phyloP scores from a whole-genome alignment of 345 rosid genomes.

The Eucalyptus guilfoylei region DNA sequence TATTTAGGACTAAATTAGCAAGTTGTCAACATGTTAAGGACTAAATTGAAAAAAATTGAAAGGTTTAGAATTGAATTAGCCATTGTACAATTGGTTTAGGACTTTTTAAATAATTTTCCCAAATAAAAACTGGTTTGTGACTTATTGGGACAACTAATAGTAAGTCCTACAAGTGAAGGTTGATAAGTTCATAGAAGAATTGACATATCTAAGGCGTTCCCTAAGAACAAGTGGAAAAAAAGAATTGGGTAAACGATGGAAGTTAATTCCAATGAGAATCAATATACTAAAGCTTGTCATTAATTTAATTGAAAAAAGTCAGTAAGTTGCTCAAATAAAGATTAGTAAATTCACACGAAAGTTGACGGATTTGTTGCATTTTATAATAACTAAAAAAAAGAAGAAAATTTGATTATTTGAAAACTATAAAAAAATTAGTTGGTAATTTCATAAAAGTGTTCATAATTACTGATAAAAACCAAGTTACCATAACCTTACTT shows the following conservation, averaged over 20 bases:
- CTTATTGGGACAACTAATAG: no score
- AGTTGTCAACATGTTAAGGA: no score
- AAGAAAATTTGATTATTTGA: neutral
- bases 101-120: rapidly evolving
- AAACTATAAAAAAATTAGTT: neutral
- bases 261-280: neutral
- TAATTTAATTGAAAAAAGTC: neutral
- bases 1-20: no score
- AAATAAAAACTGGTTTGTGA: no score
- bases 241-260: neutral
- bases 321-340: neutral
- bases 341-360: neutral
- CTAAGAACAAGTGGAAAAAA: neutral
- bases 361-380: neutral
- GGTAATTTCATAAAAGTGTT: no score
- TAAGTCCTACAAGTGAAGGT: neutral
- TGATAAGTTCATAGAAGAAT: neutral
- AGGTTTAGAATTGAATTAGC: rapidly evolving
- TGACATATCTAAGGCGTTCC: neutral
- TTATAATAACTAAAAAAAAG: neutral
- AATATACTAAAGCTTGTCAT: neutral
- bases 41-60: no score
- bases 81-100: rapidly evolving
- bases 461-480: neutral
- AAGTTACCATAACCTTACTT: neutral